These are phyloP conservation scores for Epichloe brachyelytri DNA, from an alignment of 2,329 filamentous ascomycete species.

Conservation along the genomic window DNA sequence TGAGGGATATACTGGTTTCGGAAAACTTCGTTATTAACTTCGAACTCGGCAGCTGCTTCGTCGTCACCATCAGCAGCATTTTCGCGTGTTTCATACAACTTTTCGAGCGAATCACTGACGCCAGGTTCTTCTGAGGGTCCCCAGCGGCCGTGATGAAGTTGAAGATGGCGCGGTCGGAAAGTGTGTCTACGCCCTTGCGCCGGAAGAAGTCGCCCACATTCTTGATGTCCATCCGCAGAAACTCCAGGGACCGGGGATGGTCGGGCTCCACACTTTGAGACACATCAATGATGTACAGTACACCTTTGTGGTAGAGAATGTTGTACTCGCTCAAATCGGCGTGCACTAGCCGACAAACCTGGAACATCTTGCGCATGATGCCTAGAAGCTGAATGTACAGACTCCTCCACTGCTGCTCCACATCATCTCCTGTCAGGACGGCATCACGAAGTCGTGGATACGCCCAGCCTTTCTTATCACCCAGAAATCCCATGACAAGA, in stretches of 20 bases:
- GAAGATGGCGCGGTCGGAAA: constrained; percentile 71
- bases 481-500: constrained; percentile 86
- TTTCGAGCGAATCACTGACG: constrained; percentile 50
- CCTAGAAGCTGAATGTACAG: constrained; percentile 75
- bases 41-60: constrained; percentile 37
- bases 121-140: constrained; percentile 48
- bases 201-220: constrained; percentile 91
- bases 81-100: constrained; percentile 47
- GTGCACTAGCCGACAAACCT: constrained; percentile 82
- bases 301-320: constrained; percentile 71
- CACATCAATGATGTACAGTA: constrained; percentile 90
- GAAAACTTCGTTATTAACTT: constrained; percentile 85
- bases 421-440: constrained; percentile 54
- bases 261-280: constrained; percentile 96
- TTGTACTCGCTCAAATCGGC: constrained; percentile 98
- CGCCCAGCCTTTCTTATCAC: constrained; percentile 73
- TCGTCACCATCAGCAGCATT: constrained; percentile 36
- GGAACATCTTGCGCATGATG: constrained; percentile 88
- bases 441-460: constrained; percentile 84
- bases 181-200: constrained; percentile 66
- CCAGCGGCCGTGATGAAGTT: constrained; percentile 61
- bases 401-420: constrained; percentile 58
- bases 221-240: constrained; percentile 96
- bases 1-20: constrained; percentile 94
- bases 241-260: constrained; percentile 83